phyloP scores from a whole-genome alignment of 345 rosid species.

The Litchi chinensis region DNA sequence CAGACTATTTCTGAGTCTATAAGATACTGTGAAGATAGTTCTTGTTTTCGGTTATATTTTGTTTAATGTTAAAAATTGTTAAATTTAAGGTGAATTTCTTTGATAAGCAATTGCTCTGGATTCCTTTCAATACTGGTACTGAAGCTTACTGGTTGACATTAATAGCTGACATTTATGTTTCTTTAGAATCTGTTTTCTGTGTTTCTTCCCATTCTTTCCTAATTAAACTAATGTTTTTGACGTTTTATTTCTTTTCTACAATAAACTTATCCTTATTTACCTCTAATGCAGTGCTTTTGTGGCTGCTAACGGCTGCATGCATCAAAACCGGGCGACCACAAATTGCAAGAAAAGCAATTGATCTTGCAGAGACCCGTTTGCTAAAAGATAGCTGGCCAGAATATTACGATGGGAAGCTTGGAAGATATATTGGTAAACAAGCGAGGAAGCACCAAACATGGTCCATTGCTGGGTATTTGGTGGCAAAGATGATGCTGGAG shows the following conservation, averaged over 20 bases:
- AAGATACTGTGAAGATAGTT: not conserved
- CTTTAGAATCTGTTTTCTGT: not conserved
- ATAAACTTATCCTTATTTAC: not conserved
- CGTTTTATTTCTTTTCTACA: not conserved
- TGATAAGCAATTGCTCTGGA: not conserved
- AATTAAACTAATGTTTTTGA: too few relatives aligned
- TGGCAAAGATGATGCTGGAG: conserved; percentile 50
- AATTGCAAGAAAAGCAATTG: conserved; percentile 42
- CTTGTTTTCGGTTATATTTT: not conserved
- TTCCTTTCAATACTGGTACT: not conserved
- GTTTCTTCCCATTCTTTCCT: not conserved
- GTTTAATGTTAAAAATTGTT: not conserved
- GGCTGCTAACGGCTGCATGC: conserved; percentile 47
- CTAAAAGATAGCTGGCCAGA: conserved; percentile 46
- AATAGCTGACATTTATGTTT: not conserved
- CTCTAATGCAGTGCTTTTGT: conserved; percentile 35
- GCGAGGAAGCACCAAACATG: conserved; percentile 45
- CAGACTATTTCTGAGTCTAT: not conserved
- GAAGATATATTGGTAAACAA: conserved; percentile 42
- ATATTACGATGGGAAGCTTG: conserved; percentile 41
- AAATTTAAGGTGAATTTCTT: not conserved
- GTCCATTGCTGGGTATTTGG: conserved; percentile 45
- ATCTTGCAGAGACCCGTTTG: conserved; percentile 35
- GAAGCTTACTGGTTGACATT: not conserved
- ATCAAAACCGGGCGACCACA: conserved; percentile 47